Conservation (phyloP, 208 protist species). For the Leptomonas pyrrhocoris region DNA sequence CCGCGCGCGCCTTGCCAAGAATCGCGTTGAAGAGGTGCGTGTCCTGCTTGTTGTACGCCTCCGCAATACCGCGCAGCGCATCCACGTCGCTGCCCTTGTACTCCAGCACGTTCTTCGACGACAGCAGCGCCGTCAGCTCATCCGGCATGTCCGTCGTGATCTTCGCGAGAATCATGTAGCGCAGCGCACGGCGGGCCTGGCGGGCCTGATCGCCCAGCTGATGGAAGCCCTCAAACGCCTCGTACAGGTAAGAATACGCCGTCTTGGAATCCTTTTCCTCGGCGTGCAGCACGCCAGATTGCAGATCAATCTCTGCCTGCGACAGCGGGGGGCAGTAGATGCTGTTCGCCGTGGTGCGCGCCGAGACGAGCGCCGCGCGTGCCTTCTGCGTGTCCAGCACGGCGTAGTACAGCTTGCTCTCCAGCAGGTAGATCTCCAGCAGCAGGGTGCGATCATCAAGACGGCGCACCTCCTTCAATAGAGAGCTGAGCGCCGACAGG, state of each 20-base stretch:
- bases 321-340: conserved; percentile 98
- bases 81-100: conserved; percentile 92
- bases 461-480: conserved; percentile 95
- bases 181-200: conserved; percentile 90
- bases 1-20: conserved; percentile 37
- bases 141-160: conserved; percentile 84
- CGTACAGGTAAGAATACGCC: conserved; percentile 98
- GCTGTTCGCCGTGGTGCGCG: conserved; percentile 97
- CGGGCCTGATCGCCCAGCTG: conserved; percentile 81
- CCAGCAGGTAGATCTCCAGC: conserved; percentile 98
- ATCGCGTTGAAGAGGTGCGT: conserved; percentile 94
- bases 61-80: conserved; percentile 94
- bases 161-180: conserved; percentile 98
- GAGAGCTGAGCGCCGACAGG: conserved; percentile 69
- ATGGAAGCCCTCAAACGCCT: conserved; percentile 98
- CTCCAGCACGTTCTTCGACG: conserved; percentile 91
- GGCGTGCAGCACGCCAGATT: conserved; percentile 96
- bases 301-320: conserved; percentile 98
- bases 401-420: conserved; percentile 95
- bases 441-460: conserved; percentile 98
- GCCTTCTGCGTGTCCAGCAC: conserved; percentile 94
- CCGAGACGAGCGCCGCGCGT: conserved; percentile 95
- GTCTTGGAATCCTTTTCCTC: conserved; percentile 99
- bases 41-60: conserved; percentile 94
- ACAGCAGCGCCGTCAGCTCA: conserved; percentile 78